phyloP scores from a whole-genome alignment of 805 yeast species.

The Komagataella phaffii region DNA sequence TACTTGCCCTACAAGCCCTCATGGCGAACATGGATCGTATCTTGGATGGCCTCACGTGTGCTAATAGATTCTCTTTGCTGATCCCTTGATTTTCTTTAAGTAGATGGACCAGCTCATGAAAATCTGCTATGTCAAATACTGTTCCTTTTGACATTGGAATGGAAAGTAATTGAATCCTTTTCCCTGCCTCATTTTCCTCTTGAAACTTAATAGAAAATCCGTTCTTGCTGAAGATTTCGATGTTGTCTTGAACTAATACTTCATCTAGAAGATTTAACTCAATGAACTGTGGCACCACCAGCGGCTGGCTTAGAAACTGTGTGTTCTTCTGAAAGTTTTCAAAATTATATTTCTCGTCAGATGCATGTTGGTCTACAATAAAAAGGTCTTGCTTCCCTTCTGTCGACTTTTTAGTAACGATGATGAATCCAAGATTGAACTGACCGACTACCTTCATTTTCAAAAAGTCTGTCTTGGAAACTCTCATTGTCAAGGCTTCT shows the following conservation, averaged over 20 bases:
- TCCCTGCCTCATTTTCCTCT: slow-evolving; percentile 41
- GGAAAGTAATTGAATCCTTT: slow-evolving; percentile 38
- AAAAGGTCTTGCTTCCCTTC: slow-evolving; percentile 43
- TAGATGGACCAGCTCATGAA: slow-evolving; percentile 63
- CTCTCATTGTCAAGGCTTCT: slow-evolving; percentile 38
- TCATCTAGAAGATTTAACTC: slow-evolving; percentile 74
- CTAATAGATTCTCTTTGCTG: slow-evolving; percentile 15
- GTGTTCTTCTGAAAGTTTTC: slow-evolving; percentile 51
- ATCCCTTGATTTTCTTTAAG: slow-evolving; percentile 40
- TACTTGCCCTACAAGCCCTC: slow-evolving; percentile 89
- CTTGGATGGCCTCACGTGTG: slow-evolving; percentile 46
- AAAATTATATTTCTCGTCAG: slow-evolving; percentile 90
- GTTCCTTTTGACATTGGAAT: slow-evolving; percentile 65
- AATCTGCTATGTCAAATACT: slow-evolving; percentile 53
- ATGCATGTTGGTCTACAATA: slow-evolving; percentile 94
- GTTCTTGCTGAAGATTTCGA: slow-evolving; percentile 46
- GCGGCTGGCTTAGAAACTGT: slow-evolving; percentile 51
- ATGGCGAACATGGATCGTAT: slow-evolving; percentile 78
- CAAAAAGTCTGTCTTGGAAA: slow-evolving; percentile 60
- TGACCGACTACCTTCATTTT: slow-evolving; percentile 82
- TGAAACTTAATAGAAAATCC: slow-evolving; percentile 58
- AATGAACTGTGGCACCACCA: slow-evolving; percentile 44
- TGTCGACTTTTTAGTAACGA: slow-evolving; percentile 40
- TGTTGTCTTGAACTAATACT: slow-evolving; percentile 48
- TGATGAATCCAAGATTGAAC: slow-evolving; percentile 89